Evolutionary conservation across 345 rosid species (phyloP).

Genomic region (Eucalyptus viminalis): DNA sequence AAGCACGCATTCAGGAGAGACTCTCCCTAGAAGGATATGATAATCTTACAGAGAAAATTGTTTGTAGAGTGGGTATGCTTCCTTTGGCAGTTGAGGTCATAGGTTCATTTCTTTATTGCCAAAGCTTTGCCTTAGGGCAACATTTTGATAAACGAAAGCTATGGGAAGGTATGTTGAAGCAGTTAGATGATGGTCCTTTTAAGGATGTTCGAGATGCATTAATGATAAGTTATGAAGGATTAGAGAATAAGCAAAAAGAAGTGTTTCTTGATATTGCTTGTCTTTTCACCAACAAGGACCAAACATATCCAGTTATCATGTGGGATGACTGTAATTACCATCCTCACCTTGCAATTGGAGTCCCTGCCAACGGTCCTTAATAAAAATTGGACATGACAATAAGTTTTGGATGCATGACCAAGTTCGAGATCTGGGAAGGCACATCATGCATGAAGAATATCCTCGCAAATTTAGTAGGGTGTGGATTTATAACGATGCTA

Average conservation of each 20-base stretch:
- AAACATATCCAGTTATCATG: neutral
- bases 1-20: neutral
- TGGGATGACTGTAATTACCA: neutral
- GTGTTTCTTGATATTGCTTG: neutral
- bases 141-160: neutral
- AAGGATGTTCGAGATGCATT: neutral
- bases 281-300: neutral
- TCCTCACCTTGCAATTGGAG: rapidly evolving
- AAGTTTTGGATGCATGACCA: neutral
- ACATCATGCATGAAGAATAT: rapidly evolving
- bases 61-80: neutral
- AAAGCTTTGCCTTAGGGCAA: rapidly evolving
- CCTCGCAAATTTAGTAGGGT: neutral
- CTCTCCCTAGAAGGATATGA: neutral
- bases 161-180: neutral
- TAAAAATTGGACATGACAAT: neutral
- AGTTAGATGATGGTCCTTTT: neutral
- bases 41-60: neutral
- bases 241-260: neutral
- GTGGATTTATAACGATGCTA: no score
- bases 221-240: neutral
- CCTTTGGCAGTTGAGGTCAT: neutral
- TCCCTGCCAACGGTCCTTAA: rapidly evolving
- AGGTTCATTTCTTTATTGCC: neutral
- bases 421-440: neutral